These are phyloP conservation scores for Suillus lakei DNA, from an alignment of 768 basidiomycete genomes.

Conservation along the genomic window DNA sequence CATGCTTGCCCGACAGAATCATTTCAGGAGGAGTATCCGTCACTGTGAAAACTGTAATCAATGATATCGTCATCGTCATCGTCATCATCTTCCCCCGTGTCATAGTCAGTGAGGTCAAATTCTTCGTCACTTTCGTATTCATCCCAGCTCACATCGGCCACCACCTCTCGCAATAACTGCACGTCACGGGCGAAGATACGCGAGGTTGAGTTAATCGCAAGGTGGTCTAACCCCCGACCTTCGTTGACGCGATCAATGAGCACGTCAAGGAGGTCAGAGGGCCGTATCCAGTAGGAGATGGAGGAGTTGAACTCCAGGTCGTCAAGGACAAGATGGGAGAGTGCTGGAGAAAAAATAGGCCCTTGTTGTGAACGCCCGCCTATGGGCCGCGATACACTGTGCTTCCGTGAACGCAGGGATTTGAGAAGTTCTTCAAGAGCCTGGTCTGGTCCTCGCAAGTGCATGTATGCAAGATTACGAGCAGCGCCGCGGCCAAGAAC, in stretches of 20 bases:
- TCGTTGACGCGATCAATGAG: slow-evolving; percentile 11
- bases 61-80: background rate
- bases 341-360: slow-evolving; percentile 1
- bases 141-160: slow-evolving; percentile 8
- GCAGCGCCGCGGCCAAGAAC: background rate
- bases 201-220: background rate
- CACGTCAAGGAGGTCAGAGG: slow-evolving; percentile 2
- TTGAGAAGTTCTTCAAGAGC: background rate
- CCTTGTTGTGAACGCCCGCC: background rate
- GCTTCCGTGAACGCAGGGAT: background rate
- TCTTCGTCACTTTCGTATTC: background rate
- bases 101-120: background rate
- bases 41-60: background rate
- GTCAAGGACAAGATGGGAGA: background rate
- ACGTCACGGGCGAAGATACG: background rate
- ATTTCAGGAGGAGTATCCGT: background rate
- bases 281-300: background rate
- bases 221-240: slow-evolving; percentile 4
- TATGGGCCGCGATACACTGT: background rate
- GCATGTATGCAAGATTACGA: background rate
- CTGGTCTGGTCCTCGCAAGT: background rate
- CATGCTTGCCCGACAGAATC: background rate
- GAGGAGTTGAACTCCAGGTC: background rate
- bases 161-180: slow-evolving; percentile 8
- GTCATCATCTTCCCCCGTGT: background rate